Conservation (phyloP, 2,329 filamentous ascomycete genomes). For the Sclerotinia nivalis region DNA sequence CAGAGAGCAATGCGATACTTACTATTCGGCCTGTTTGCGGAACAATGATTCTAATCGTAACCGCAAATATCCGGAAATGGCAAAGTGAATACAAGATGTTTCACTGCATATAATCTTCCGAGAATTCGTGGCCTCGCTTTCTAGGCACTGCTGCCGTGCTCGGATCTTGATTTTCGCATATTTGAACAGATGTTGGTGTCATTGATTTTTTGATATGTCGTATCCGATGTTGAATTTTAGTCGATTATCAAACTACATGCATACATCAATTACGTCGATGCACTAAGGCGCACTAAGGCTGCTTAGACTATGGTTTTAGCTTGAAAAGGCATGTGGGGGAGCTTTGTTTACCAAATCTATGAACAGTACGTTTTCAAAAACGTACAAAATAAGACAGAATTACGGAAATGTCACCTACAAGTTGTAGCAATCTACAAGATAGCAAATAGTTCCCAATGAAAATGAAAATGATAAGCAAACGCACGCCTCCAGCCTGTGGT, state of each 20-base stretch:
- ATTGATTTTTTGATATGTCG: constrained; percentile 15
- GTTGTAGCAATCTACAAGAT: constrained; percentile 9
- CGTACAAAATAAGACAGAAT: background rate
- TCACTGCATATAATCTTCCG: constrained; percentile 4
- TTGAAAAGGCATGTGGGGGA: constrained; percentile 10
- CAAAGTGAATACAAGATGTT: background rate
- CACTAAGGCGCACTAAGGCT: background rate
- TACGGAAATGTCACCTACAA: background rate
- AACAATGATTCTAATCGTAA: background rate
- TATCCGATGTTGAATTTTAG: background rate
- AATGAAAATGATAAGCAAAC: constrained; percentile 2
- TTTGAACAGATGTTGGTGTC: constrained; percentile 2
- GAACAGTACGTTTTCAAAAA: background rate
- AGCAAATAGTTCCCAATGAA: constrained; percentile 11
- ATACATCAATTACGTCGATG: background rate
- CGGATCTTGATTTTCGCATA: constrained; percentile 18
- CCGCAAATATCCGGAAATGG: background rate
- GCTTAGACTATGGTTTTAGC: background rate
- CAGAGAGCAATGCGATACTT: background rate
- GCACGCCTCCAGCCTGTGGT: background rate
- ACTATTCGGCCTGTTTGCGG: background rate
- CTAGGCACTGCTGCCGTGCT: background rate
- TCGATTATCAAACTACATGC: background rate
- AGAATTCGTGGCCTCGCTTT: constrained; percentile 4
- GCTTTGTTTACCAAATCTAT: constrained; percentile 16